These are phyloP conservation scores for Metschnikowia picachoensis DNA, from an alignment of 805 yeast species.

Conservation along the genomic window DNA sequence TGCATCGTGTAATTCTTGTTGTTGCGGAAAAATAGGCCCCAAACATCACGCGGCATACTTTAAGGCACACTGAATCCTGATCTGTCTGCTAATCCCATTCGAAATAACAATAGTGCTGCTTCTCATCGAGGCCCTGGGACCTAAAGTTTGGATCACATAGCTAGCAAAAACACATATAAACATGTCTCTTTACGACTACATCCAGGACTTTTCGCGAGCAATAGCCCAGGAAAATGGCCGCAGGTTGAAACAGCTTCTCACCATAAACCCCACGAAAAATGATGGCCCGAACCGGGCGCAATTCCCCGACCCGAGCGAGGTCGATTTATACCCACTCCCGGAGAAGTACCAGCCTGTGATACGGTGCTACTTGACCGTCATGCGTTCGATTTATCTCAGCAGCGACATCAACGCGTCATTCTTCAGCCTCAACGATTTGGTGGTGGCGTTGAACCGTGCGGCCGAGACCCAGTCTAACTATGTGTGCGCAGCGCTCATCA, in stretches of 20 bases:
- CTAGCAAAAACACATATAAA: background rate
- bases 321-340: constrained; percentile 35
- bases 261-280: constrained; percentile 32
- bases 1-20: too few relatives aligned
- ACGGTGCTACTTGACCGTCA: constrained; percentile 30
- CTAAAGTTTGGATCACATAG: too few relatives aligned
- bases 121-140: too few relatives aligned
- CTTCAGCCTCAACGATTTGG: constrained; percentile 36
- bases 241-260: constrained; percentile 22
- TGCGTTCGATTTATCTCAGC: constrained; percentile 30
- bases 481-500: constrained; percentile 45
- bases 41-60: too few relatives aligned
- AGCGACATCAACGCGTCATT: constrained; percentile 34
- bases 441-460: constrained; percentile 46
- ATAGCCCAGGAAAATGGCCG: constrained; percentile 18
- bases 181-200: constrained; percentile 20
- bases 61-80: too few relatives aligned
- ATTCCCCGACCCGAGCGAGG: constrained; percentile 37
- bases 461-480: constrained; percentile 53
- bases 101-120: too few relatives aligned
- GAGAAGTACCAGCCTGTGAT: constrained; percentile 32
- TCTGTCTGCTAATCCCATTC: too few relatives aligned
- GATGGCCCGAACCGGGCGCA: constrained; percentile 30
- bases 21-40: too few relatives aligned
- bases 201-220: constrained; percentile 21